Conservation (phyloP, 495 filamentous ascomycete species). For the Stereocaulon alpinum region DNA sequence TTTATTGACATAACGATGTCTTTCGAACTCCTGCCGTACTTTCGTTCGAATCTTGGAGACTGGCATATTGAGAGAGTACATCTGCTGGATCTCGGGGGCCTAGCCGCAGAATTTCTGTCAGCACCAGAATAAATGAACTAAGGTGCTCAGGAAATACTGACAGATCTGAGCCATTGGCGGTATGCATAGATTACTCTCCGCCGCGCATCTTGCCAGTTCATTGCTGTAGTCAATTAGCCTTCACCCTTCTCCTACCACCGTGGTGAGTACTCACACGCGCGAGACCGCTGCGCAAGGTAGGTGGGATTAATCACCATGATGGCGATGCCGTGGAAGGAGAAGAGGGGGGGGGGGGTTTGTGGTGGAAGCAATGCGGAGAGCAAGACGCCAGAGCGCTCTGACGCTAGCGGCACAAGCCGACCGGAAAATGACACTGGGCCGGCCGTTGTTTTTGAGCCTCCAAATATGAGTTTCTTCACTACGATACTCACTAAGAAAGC, state of each 20-base stretch:
- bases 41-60: constrained; percentile 83
- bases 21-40: constrained; percentile 94
- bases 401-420: constrained; percentile 1
- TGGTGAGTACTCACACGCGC: constrained; percentile 60
- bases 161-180: constrained; percentile 86
- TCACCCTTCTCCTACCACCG: background rate
- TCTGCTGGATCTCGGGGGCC: constrained; percentile 91
- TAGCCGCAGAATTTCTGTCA: constrained; percentile 28
- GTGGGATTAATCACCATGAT: constrained; percentile 81
- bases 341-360: background rate
- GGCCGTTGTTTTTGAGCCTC: constrained; percentile 1
- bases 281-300: constrained; percentile 79
- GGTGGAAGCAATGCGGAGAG: background rate
- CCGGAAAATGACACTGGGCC: background rate
- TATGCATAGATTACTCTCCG: constrained; percentile 74
- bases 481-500: background rate
- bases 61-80: constrained; percentile 87
- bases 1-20: constrained; percentile 87
- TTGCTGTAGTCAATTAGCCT: constrained; percentile 44
- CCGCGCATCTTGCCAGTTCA: constrained; percentile 78
- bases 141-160: constrained; percentile 18
- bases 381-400: background rate
- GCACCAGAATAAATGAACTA: background rate
- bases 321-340: background rate
- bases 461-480: background rate